These are phyloP conservation scores for Gynandropsis gynandra DNA, from an alignment of 345 rosid species.

Conservation along the genomic window DNA sequence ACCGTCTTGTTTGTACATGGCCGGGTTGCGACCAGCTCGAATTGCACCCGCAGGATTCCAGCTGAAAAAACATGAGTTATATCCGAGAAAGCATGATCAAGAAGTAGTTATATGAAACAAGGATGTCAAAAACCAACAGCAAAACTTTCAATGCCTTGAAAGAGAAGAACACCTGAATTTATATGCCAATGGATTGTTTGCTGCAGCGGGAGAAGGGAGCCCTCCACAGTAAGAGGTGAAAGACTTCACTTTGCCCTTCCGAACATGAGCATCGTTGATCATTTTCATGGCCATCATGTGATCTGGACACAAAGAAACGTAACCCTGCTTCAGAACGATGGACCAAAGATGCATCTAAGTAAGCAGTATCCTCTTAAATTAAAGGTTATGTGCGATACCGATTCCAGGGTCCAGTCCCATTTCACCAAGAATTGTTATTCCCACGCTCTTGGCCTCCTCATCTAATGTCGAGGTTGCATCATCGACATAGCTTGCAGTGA, in stretches of 20 bases:
- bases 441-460: slow-evolving; percentile 69
- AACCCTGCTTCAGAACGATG: no score
- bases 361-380: not conserved
- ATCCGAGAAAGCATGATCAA: slow-evolving; percentile 9
- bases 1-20: slow-evolving; percentile 49
- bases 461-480: slow-evolving; percentile 53
- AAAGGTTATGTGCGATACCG: slow-evolving; percentile 35
- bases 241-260: slow-evolving; percentile 66
- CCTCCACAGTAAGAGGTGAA: slow-evolving; percentile 91
- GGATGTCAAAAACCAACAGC: not conserved
- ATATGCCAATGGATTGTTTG: slow-evolving; percentile 86
- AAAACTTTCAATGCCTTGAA: not conserved
- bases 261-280: slow-evolving; percentile 63
- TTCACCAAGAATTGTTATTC: slow-evolving; percentile 85
- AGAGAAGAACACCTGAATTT: slow-evolving; percentile 63
- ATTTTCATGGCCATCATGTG: slow-evolving; percentile 99
- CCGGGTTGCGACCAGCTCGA: slow-evolving; percentile 70
- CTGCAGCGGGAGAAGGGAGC: slow-evolving; percentile 95
- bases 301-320: slow-evolving; percentile 42
- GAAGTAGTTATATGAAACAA: slow-evolving; percentile 9
- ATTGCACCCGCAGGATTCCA: slow-evolving; percentile 98
- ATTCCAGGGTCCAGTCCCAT: slow-evolving; percentile 99
- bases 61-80: slow-evolving; percentile 34
- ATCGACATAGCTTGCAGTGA: slow-evolving; percentile 93
- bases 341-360: not conserved